Evolutionary conservation across 768 basidiomycete genomes (phyloP).

Genomic region (Boletus edulis): DNA sequence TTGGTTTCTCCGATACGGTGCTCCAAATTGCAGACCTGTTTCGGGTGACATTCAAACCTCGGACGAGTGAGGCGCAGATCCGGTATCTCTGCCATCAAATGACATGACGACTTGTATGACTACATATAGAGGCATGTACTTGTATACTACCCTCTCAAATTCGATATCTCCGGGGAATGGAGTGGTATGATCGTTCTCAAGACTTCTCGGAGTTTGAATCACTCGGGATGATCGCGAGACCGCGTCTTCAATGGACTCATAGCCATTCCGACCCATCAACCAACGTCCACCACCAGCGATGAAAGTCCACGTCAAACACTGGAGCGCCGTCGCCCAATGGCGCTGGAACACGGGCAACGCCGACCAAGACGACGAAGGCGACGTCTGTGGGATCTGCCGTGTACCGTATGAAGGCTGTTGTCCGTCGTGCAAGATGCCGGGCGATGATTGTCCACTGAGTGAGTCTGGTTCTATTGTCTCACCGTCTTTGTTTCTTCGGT

Average conservation of each 20-base stretch:
- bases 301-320: conserved; percentile 82
- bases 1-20: neutral
- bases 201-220: no score
- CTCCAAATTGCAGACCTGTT: conserved; percentile 1
- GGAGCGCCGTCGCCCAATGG: conserved; percentile 90
- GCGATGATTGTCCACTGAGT: conserved; percentile 94
- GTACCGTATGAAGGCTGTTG: conserved; percentile 94
- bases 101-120: neutral
- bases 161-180: no score
- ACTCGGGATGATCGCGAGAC: no score
- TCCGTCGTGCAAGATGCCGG: conserved; percentile 94
- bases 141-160: neutral
- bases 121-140: neutral
- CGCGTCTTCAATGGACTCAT: no score
- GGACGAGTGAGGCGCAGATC: conserved; percentile 1
- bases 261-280: no score
- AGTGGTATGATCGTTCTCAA: no score
- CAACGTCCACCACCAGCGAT: conserved; percentile 26
- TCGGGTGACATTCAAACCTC: neutral
- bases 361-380: conserved; percentile 48
- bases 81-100: neutral
- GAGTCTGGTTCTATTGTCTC: conserved; percentile 26
- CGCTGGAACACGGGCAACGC: conserved; percentile 63
- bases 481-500: neutral
- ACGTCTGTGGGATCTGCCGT: conserved; percentile 85